Evolutionary conservation across 1,284 basidiomycete genomes (phyloP).

Genomic region (Hypsizygus ulmarius): DNA sequence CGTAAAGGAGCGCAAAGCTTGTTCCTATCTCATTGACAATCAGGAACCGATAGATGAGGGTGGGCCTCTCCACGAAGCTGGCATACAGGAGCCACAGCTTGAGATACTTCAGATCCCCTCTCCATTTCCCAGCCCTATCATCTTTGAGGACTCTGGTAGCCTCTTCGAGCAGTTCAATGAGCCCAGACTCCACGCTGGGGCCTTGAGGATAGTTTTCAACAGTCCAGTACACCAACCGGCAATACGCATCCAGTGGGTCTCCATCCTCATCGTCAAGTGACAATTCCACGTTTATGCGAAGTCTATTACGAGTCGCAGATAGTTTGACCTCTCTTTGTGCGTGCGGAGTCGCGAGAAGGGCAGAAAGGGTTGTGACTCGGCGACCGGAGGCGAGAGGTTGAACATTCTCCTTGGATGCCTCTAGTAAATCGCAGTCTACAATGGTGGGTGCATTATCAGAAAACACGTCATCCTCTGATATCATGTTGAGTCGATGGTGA

Average conservation of each 20-base stretch:
- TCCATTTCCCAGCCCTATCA: slow-evolving; percentile 37
- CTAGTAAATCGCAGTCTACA: slow-evolving; percentile 76
- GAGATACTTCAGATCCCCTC: slow-evolving; percentile 77
- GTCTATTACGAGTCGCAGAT: slow-evolving; percentile 55
- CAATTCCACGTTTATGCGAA: slow-evolving; percentile 43
- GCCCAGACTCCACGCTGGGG: slow-evolving; percentile 43
- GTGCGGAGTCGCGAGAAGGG: slow-evolving; percentile 70
- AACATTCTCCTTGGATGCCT: slow-evolving; percentile 81
- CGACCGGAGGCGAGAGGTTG: slow-evolving; percentile 73
- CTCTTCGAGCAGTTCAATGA: slow-evolving; percentile 45
- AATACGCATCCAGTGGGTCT: slow-evolving; percentile 45
- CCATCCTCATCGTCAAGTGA: slow-evolving; percentile 44
- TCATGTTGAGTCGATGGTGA: slow-evolving; percentile 16
- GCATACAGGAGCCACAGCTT: slow-evolving; percentile 93
- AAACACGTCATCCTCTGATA: slow-evolving; percentile 33
- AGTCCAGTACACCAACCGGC: slow-evolving; percentile 45
- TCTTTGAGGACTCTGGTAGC: slow-evolving; percentile 43
- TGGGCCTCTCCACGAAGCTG: slow-evolving; percentile 71
- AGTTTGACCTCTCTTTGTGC: slow-evolving; percentile 68
- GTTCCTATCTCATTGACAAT: slow-evolving; percentile 90
- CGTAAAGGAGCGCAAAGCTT: slow-evolving; percentile 79
- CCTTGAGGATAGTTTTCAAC: slow-evolving; percentile 47
- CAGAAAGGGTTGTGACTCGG: slow-evolving; percentile 69
- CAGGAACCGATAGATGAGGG: slow-evolving; percentile 81
- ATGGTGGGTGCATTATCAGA: slow-evolving; percentile 36